phyloP scores from a whole-genome alignment of 1,284 basidiomycete species.

The Macrocystidia cucumis region DNA sequence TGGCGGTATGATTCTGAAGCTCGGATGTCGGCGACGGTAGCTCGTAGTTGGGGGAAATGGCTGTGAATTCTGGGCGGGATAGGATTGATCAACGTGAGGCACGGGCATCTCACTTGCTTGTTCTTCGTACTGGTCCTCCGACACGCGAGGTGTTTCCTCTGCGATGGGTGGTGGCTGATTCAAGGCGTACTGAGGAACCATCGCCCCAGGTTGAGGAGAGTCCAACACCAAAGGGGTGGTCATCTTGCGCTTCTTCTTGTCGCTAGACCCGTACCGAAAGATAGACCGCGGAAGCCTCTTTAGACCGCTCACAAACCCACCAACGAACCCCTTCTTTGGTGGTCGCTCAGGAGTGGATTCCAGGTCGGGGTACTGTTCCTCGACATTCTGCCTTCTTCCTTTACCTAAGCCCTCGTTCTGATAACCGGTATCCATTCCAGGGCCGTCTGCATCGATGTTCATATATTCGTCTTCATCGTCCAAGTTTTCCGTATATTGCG shows the following conservation, averaged over 20 bases:
- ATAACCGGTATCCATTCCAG: slow-evolving; percentile 15
- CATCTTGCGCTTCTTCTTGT: slow-evolving; percentile 17
- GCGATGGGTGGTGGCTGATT: slow-evolving; percentile 26
- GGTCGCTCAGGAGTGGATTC: slow-evolving; percentile 2
- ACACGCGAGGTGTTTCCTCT: slow-evolving; percentile 16
- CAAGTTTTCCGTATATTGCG: slow-evolving; percentile 12
- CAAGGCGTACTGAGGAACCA: slow-evolving; percentile 27
- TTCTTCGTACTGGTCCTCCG: slow-evolving; percentile 20
- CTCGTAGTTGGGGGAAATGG: slow-evolving; percentile 10
- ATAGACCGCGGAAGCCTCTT: slow-evolving; percentile 25
- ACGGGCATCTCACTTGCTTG: slow-evolving; percentile 19
- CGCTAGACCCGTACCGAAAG: slow-evolving; percentile 17
- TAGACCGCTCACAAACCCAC: slow-evolving; percentile 29
- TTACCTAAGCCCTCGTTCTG: slow-evolving; percentile 13
- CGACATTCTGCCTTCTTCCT: slow-evolving; percentile 7
- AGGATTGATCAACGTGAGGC: slow-evolving; percentile 12
- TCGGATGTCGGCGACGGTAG: slow-evolving; percentile 19
- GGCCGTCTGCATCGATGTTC: slow-evolving; percentile 14
- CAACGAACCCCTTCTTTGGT: slow-evolving; percentile 22
- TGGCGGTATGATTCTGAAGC: slow-evolving; percentile 26
- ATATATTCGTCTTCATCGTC: slow-evolving; percentile 21
- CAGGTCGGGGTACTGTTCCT: slow-evolving; percentile 6
- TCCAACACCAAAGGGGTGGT: slow-evolving; percentile 22
- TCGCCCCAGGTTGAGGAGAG: slow-evolving; percentile 18
- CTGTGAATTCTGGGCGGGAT: slow-evolving; percentile 10